Conservation (phyloP, 805 yeast genomes). For the Lipomyces chichibuensis region DNA sequence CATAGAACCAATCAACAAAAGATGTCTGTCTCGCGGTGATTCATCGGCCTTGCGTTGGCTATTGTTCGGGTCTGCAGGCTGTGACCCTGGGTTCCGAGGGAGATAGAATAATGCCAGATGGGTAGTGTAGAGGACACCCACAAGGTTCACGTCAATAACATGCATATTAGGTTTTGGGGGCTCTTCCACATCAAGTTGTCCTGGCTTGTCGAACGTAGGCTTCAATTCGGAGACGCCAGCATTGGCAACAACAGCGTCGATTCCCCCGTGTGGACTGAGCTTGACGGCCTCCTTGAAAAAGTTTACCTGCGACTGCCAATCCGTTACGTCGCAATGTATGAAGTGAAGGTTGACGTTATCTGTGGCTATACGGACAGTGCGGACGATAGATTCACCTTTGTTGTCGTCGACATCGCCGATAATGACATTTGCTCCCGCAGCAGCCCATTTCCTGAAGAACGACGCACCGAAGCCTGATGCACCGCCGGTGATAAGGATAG, state of each 20-base stretch:
- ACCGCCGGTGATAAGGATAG: slow-evolving; percentile 9
- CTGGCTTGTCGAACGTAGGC: slow-evolving; percentile 6
- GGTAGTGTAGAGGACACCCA: slow-evolving; percentile 15
- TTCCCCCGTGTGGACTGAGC: slow-evolving; percentile 6
- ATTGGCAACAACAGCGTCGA: slow-evolving; percentile 24
- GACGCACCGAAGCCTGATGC: slow-evolving; percentile 12
- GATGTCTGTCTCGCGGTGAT: not conserved
- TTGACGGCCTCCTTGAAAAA: slow-evolving; percentile 18
- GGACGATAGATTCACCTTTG: slow-evolving; percentile 2
- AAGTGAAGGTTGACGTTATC: not conserved
- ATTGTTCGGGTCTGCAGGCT: not conserved
- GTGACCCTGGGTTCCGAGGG: slow-evolving; percentile 13
- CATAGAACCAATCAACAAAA: not conserved
- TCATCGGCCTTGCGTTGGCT: not conserved
- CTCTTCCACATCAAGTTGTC: slow-evolving; percentile 4
- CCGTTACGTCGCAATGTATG: slow-evolving; percentile 13
- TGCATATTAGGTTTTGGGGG: slow-evolving; percentile 16
- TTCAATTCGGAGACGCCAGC: slow-evolving; percentile 20
- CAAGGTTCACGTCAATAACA: slow-evolving; percentile 17
- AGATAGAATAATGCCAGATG: slow-evolving; percentile 17
- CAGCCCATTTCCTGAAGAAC: not conserved
- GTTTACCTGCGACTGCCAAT: slow-evolving; percentile 16
- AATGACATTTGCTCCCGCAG: slow-evolving; percentile 10
- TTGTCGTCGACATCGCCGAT: not conserved
- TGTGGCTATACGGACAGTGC: not conserved